Percentiles rank a stretch among this genome's conserved stretches.
phyloP scores from a whole-genome alignment of 345 rosid species.

The Camelina neglecta region DNA sequence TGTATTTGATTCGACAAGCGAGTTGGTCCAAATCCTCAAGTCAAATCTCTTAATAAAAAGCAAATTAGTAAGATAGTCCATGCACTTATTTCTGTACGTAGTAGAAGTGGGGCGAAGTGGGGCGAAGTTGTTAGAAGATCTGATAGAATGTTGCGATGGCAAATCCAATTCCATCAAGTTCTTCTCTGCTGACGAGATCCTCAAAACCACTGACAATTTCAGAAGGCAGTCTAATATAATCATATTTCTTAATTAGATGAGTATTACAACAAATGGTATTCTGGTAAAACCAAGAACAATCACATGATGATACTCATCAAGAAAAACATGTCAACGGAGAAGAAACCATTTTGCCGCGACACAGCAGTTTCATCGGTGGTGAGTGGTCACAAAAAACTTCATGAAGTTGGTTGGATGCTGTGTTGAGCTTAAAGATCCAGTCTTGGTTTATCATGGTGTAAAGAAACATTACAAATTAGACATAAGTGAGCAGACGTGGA shows the following conservation, averaged over 20 bases:
- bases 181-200: background rate
- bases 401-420: background rate
- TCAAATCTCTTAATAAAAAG: no score
- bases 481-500: background rate
- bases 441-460: background rate
- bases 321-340: background rate
- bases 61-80: no score
- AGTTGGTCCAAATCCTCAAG: no score
- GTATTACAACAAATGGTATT: background rate
- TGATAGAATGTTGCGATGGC: background rate
- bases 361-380: background rate
- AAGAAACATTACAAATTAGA: background rate
- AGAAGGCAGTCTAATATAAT: background rate
- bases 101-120: no score
- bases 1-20: no score
- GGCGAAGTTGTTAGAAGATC: background rate
- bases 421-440: background rate
- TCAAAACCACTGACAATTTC: background rate
- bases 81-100: no score
- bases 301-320: background rate
- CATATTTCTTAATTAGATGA: background rate
- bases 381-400: background rate
- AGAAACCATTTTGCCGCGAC: background rate
- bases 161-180: constrained; percentile 1
- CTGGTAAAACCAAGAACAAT: background rate